Evolutionary conservation across 2,329 filamentous ascomycete genomes (phyloP).

Genomic region (Falciphora oryzae): DNA sequence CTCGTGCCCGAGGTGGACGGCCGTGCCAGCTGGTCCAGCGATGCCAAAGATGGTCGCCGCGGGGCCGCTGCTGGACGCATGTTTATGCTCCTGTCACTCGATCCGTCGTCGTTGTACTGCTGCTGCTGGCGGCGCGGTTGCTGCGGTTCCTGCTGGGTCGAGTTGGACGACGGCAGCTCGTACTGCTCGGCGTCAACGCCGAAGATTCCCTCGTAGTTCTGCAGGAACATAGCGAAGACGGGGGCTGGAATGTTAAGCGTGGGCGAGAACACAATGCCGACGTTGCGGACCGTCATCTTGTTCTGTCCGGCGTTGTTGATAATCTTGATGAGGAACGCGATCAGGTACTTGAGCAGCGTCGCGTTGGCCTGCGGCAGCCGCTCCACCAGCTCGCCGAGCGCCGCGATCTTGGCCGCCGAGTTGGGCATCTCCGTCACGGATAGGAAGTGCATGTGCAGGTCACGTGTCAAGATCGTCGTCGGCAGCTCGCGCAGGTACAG

Average conservation of each 20-base stretch:
- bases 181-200: constrained; percentile 63
- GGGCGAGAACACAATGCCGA: constrained; percentile 96
- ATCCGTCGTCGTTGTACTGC: constrained; percentile 11
- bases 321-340: constrained; percentile 84
- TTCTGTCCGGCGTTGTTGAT: constrained; percentile 86
- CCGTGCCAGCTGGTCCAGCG: constrained; percentile 29
- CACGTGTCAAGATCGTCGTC: constrained; percentile 82
- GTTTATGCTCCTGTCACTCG: neutral
- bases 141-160: constrained; percentile 25
- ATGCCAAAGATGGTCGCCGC: constrained; percentile 17
- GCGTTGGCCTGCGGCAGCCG: constrained; percentile 75
- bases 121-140: constrained; percentile 13
- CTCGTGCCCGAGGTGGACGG: constrained; percentile 45
- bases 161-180: constrained; percentile 43
- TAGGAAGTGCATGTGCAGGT: constrained; percentile 85
- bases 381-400: constrained; percentile 72
- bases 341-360: constrained; percentile 75
- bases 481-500: constrained; percentile 90
- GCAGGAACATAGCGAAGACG: constrained; percentile 88
- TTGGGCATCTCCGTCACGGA: constrained; percentile 74
- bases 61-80: neutral
- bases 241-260: constrained; percentile 94
- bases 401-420: constrained; percentile 67
- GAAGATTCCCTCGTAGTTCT: constrained; percentile 85
- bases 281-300: constrained; percentile 97